Base-by-base conservation (phyloP, 2,329 filamentous ascomycete species). In the Sporothrix pallida region DNA sequence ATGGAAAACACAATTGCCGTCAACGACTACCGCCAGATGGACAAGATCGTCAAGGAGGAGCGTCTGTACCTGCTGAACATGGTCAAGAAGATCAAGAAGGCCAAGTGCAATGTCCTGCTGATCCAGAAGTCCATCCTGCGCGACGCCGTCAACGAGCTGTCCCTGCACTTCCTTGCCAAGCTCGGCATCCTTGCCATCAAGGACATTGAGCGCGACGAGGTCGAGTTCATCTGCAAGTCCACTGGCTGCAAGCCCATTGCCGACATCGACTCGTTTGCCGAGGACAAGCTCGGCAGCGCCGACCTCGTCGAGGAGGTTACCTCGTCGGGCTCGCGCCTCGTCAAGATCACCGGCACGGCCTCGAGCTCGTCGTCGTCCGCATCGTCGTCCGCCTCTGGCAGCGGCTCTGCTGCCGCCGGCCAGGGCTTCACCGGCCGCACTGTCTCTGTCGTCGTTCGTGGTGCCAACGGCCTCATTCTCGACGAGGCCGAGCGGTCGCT, bases 81-180 rank as follows among this genome's bases (percentile, higher is more conserved):
- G 90, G 95, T 97, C 81, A 98, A 99, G 90, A 99, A 98, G 89
- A 99, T 99, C 84, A 98, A 98, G 86, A 99, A 98, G 88, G 95
- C 96, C 78, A 99, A 98, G 87, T 99, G 96, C 86, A 99, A 99
- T 80, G 96, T 99, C 60, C 90, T 98, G 62, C 87, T 99, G 78
- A 98, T 99, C 78, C 96, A 99, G 81, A 99, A 99, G 86, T 98
- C 95, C 15, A 99, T 99, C 79, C 90, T 99, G 74, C 91, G 96
- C 78, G 96, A 99, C 80, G 96, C 96, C 50, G 95, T 99, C 82
- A 99, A 99, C 86, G 96, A 99, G 79, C 88, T 99, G 74, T 97
- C 94, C 76, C 89, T 99, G 77, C 96, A 99, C 85, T 99, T 99
- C 88, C 88, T 99, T 77, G 94, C 96, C 79, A 97, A 98, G 83